These are phyloP conservation scores for Nigrospora sphaerica DNA, from an alignment of 2,329 filamentous ascomycete genomes.

Conservation along the genomic window DNA sequence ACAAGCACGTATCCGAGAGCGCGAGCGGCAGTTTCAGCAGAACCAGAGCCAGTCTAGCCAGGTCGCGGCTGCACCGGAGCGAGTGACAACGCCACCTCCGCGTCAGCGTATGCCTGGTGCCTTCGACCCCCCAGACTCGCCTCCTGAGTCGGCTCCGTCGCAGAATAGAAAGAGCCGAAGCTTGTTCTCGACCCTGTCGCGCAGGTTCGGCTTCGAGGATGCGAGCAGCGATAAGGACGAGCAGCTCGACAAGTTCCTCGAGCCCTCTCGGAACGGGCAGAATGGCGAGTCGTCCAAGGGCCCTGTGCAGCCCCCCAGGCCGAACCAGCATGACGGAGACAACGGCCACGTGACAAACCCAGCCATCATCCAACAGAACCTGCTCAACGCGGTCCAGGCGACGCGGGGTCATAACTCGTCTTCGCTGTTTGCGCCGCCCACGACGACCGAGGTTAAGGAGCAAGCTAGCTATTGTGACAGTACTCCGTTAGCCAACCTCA, in stretches of 20 bases:
- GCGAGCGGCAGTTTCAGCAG: constrained; percentile 41
- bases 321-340: constrained; percentile 23
- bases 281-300: constrained; percentile 9
- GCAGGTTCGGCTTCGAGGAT: constrained; percentile 60
- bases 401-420: constrained; percentile 71
- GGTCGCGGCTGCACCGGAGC: constrained; percentile 28
- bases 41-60: constrained; percentile 28
- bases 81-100: constrained; percentile 32
- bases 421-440: constrained; percentile 64
- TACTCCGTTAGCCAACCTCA: constrained; percentile 65
- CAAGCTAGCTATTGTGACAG: constrained; percentile 82
- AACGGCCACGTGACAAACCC: constrained; percentile 53
- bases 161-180: constrained; percentile 41
- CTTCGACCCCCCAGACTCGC: constrained; percentile 37
- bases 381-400: constrained; percentile 71
- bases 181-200: constrained; percentile 62
- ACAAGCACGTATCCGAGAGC: constrained; percentile 56
- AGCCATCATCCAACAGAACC: constrained; percentile 57
- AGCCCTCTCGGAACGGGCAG: constrained; percentile 13
- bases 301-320: constrained; percentile 6
- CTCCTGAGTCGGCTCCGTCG: constrained; percentile 12
- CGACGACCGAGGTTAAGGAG: constrained; percentile 69
- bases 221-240: constrained; percentile 34
- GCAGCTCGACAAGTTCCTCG: constrained; percentile 38
- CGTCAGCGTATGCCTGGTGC: constrained; percentile 60